Conservation (phyloP, 352 stramenopile species). For the Stramenopiles sp. region DNA sequence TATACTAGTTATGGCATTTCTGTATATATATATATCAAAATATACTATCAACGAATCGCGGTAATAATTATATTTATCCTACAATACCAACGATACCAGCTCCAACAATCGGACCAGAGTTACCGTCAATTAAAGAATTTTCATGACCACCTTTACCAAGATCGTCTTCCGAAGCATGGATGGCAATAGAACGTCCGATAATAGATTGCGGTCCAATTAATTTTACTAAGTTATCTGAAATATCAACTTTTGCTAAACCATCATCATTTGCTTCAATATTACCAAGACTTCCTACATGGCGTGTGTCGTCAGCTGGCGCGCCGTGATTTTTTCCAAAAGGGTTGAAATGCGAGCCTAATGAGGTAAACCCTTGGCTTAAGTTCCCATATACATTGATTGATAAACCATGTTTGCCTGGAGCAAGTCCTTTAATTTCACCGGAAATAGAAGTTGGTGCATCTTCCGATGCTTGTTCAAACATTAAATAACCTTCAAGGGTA, state of each 20-base stretch:
- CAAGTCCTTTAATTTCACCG: slow-evolving; percentile 45
- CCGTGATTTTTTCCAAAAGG: slow-evolving; percentile 94
- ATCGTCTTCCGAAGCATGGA: slow-evolving; percentile 86
- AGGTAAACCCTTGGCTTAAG: slow-evolving; percentile 24
- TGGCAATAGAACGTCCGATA: slow-evolving; percentile 80
- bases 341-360: slow-evolving; percentile 81
- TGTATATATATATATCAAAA: too few species aligned
- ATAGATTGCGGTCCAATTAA: slow-evolving; percentile 91
- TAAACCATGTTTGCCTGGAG: slow-evolving; percentile 73
- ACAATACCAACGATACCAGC: slow-evolving; percentile 72
- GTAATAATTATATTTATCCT: slow-evolving; percentile 5
- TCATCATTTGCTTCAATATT: slow-evolving; percentile 14
- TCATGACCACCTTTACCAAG: slow-evolving; percentile 85
- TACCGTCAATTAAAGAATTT: slow-evolving; percentile 82
- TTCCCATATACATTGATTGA: slow-evolving; percentile 85
- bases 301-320: slow-evolving; percentile 74
- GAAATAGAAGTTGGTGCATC: slow-evolving; percentile 59
- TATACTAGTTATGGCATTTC: too few species aligned
- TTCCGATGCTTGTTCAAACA: slow-evolving; percentile 20
- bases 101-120: slow-evolving; percentile 67
- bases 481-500: not conserved
- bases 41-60: too few species aligned
- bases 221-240: slow-evolving; percentile 85
- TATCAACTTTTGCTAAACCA: slow-evolving; percentile 36
- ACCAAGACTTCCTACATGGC: slow-evolving; percentile 79